Percentiles rank a stretch among this genome's conserved stretches.
Evolutionary conservation across 129 eudicot genomes (phyloP).

Genomic region (Helianthus tuberosus): DNA sequence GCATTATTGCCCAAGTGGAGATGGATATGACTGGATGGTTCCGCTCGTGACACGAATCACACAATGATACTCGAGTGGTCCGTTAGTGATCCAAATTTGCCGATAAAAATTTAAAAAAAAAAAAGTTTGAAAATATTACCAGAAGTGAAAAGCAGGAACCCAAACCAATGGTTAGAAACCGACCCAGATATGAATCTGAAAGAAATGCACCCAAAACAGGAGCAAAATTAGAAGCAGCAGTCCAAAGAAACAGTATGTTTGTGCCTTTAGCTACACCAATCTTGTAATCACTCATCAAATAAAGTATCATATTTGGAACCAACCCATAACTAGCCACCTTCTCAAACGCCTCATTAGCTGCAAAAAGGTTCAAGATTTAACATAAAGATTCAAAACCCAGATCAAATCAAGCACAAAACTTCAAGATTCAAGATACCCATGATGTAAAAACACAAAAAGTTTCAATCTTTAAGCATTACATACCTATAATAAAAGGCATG

Average conservation of each 20-base stretch:
- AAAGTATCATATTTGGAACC: constrained; percentile 76
- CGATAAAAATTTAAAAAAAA: background rate
- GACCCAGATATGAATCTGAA: constrained; percentile 82
- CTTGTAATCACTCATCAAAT: constrained; percentile 74
- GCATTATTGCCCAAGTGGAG: no score
- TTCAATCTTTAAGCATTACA: constrained; percentile 2
- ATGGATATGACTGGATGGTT: no score
- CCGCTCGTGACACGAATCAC: no score
- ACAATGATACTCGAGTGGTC: no score
- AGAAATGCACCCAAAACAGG: constrained; percentile 84
- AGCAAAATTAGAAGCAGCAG: constrained; percentile 80
- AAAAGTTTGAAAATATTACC: constrained; percentile 31
- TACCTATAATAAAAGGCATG: constrained; percentile 95
- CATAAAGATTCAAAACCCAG: background rate
- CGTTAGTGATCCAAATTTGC: no score
- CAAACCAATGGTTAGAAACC: constrained; percentile 70
- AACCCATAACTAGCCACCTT: constrained; percentile 92
- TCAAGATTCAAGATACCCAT: constrained; percentile 25
- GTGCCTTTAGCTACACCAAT: constrained; percentile 67
- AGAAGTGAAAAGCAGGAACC: constrained; percentile 59
- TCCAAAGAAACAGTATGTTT: constrained; percentile 64
- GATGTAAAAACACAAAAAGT: background rate
- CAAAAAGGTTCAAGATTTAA: constrained; percentile 4
- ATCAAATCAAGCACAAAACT: constrained; percentile 11
- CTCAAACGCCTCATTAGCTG: constrained; percentile 92